These are phyloP conservation scores for Aspergillus sp. DNA, from an alignment of 2,329 filamentous ascomycete genomes.

Conservation along the genomic window DNA sequence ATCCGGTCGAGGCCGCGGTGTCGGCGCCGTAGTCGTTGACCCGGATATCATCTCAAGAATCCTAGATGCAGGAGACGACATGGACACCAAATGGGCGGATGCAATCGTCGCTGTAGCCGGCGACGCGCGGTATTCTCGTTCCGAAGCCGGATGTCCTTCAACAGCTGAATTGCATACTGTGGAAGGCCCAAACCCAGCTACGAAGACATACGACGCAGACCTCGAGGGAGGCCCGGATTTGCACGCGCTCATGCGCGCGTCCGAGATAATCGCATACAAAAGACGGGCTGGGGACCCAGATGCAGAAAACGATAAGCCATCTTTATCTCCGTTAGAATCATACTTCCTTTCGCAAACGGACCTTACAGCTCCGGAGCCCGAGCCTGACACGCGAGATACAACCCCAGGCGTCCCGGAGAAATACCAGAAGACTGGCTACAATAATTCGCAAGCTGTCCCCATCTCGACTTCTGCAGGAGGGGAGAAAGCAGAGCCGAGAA, in stretches of 20 bases:
- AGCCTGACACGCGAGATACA: neutral
- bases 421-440: constrained; percentile 17
- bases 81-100: constrained; percentile 32
- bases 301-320: constrained; percentile 15
- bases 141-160: constrained; percentile 27
- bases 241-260: constrained; percentile 48
- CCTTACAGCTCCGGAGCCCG: constrained; percentile 32
- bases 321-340: constrained; percentile 29
- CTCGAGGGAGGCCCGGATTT: constrained; percentile 45
- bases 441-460: constrained; percentile 15
- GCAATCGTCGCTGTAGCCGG: constrained; percentile 46
- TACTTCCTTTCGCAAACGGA: constrained; percentile 46
- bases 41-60: constrained; percentile 34
- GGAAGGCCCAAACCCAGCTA: constrained; percentile 24
- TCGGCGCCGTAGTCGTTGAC: constrained; percentile 49
- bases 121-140: constrained; percentile 41
- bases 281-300: constrained; percentile 32
- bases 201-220: constrained; percentile 30
- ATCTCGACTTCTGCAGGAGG: constrained; percentile 1
- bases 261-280: constrained; percentile 43
- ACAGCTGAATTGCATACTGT: constrained; percentile 21
- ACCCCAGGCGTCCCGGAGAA: constrained; percentile 16
- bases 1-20: constrained; percentile 37
- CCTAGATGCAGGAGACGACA: constrained; percentile 19
- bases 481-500: constrained; percentile 41